Evolutionary conservation across 2,329 filamentous ascomycete genomes (phyloP), one percentile per base, ranked within the genome.

Genomic region (Penicillium olsonii): DNA sequence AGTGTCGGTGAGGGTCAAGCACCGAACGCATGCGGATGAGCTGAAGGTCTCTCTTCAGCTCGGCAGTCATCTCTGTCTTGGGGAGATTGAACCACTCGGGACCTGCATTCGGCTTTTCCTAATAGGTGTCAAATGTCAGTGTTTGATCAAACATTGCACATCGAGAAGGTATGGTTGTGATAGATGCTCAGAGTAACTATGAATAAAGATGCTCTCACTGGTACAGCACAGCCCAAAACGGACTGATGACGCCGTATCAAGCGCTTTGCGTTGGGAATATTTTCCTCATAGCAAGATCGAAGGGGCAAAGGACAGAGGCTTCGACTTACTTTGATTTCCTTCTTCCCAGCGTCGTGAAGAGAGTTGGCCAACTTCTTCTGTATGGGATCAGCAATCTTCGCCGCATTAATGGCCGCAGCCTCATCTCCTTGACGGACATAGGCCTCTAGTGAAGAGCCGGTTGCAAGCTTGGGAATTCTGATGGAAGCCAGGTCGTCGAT

Each of bases 11-110:
- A 1, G 91, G 86, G 59, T 97, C 92, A 18, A 97, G 79, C 17
- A 96, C 86, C 48, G 85, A 87, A 69, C 94, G 85, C 87, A 96
- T 92, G 57, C 90, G 86, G 51, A 99, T 77, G 10, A 97, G 78
- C 71, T 96, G 91, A 42, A 96, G 78, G 67, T 99, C 92, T 60
- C 90, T 83, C 72, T 92, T 95, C 54, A 96, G 78, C 65, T 95
- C 85, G 8, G 90, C 84, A 0, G 91, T 96, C 42, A 96, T 73
- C 42, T 89, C 79, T 20, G 92, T 96, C 63, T 85, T 85, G 5
- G 92, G 92, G 45, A 99, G 78, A 62, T 95, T 82, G 75, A 87
- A 97, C 92, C 92, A 97, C 50, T 88, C 78, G 14, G 84, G 73
- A 37, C 92, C 94, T 42, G 92, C 88, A 53, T 86, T 88, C 49